Evolutionary conservation across 225 moss, liverwort and hornwort species (phyloP), one percentile per base, ranked within the genome.

Genomic region (Climacium dendroides): DNA sequence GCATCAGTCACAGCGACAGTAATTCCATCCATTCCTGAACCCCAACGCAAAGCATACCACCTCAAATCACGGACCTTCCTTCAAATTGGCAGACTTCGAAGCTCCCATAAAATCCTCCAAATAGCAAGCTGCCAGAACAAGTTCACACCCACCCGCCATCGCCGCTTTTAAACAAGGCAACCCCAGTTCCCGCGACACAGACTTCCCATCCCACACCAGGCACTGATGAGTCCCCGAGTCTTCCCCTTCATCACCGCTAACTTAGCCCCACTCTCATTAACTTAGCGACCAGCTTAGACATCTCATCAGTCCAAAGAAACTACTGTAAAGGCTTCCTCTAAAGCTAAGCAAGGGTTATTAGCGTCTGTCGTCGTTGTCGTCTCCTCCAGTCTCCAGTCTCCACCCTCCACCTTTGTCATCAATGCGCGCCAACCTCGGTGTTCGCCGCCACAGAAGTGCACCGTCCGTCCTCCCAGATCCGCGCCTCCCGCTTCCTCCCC

Each of bases 351-450:
- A 47, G 48, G 7, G 15, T 25, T 12, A 60, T 18, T 50, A 53
- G 52, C 14, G 16, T 25, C 9, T 5, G 73, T 45, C 22, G 35
- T 37, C 79, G 32, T 43, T 43, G 30, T 80, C n/a, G n/a, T n/a
- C n/a, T n/a, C n/a, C 62, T 45, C 8, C 30, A 79, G 8, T 54
- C 30, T 10, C 43, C 22, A 71, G 9, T 28, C 71, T 45, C 71
- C 71, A 71, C 7, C 34, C 62, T 62, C 45, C 15, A 9, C 43
- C 29, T 85, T 41, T 62, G 84, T 57, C 66, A 69, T 87, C 81
- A 87, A 82, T 90, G 89, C 89, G 91, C 91, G 89, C 87, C 89
- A 77, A 48, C 76, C 37, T 5, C 20, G 55, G 43, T 50, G 87
- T 48, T 87, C 85, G 81, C 91, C 81, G 73, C 87, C 85, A 34